phyloP scores from a whole-genome alignment of 306 rosid species.

The Pyrus communis region DNA sequence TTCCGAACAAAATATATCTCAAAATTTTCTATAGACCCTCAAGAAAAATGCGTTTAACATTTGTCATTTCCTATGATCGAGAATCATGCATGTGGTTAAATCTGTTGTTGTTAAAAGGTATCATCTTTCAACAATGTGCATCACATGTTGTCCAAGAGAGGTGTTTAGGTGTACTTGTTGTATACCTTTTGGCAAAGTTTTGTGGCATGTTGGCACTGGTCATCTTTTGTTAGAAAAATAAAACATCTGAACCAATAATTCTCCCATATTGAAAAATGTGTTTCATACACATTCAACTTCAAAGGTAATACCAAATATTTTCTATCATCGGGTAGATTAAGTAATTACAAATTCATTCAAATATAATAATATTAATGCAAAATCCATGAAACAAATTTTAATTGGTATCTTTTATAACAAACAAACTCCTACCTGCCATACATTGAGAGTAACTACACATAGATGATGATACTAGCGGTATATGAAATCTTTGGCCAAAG shows the following conservation, averaged over 20 bases:
- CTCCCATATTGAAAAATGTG: too few species aligned
- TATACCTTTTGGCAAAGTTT: background rate
- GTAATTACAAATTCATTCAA: background rate
- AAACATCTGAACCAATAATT: too few species aligned
- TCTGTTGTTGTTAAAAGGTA: background rate
- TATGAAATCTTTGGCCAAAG: background rate
- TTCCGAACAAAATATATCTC: background rate
- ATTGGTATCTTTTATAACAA: background rate
- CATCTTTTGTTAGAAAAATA: background rate
- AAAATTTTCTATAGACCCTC: background rate
- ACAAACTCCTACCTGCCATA: background rate
- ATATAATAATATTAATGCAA: too few species aligned
- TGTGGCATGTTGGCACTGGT: background rate
- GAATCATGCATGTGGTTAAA: too few species aligned
- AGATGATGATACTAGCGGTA: background rate
- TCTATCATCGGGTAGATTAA: too few species aligned
- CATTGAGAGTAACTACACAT: background rate
- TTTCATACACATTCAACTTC: too few species aligned
- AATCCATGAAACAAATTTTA: background rate
- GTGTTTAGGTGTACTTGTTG: background rate
- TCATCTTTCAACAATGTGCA: background rate
- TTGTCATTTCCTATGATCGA: too few species aligned
- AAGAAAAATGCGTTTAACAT: too few species aligned
- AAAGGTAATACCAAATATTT: too few species aligned
- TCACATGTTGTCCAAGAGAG: background rate